Percentiles rank a stretch among this genome's conserved stretches.
These are phyloP conservation scores for Wilcoxina mikolae DNA, from an alignment of 495 filamentous ascomycete species.

Conservation along the genomic window DNA sequence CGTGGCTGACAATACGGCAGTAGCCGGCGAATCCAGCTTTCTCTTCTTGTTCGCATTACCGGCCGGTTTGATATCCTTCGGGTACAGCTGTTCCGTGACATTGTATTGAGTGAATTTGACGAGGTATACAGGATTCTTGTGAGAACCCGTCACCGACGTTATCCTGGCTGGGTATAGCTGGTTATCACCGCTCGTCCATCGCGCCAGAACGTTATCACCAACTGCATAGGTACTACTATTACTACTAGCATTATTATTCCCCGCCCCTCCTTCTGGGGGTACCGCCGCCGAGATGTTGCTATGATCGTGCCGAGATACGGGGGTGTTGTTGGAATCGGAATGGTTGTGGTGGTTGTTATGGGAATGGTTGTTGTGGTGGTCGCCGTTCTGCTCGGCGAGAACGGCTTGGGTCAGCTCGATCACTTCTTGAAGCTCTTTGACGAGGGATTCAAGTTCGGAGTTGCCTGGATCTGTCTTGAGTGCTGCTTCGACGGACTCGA, in stretches of 20 bases:
- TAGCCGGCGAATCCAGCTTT: slow-evolving; percentile 62
- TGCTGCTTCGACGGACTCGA: slow-evolving; percentile 61
- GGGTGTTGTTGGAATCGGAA: slow-evolving; percentile 5
- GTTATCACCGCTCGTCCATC: slow-evolving; percentile 80
- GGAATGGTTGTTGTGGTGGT: slow-evolving; percentile 32
- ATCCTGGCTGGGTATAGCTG: slow-evolving; percentile 86
- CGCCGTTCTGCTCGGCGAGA: slow-evolving; percentile 47
- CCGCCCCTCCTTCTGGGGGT: slow-evolving; percentile 37
- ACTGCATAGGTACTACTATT: slow-evolving; percentile 51
- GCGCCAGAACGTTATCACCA: slow-evolving; percentile 78
- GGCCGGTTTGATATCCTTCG: slow-evolving; percentile 71
- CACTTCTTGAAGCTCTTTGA: slow-evolving; percentile 69
- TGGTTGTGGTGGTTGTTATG: neutral
- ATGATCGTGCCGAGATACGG: neutral
- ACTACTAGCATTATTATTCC: too few species aligned
- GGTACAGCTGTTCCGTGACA: slow-evolving; percentile 68
- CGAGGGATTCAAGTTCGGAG: slow-evolving; percentile 61
- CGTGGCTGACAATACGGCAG: slow-evolving; percentile 28
- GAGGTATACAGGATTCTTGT: slow-evolving; percentile 72
- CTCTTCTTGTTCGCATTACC: slow-evolving; percentile 61
- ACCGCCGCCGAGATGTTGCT: slow-evolving; percentile 7
- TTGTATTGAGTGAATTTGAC: slow-evolving; percentile 88
- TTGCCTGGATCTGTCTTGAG: slow-evolving; percentile 76
- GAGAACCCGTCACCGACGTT: slow-evolving; percentile 81
- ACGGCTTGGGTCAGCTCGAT: slow-evolving; percentile 62